Percentiles rank a stretch among this genome's conserved stretches.
Conservation (phyloP, 2,329 filamentous ascomycete genomes). For the Colletotrichum sp. region DNA sequence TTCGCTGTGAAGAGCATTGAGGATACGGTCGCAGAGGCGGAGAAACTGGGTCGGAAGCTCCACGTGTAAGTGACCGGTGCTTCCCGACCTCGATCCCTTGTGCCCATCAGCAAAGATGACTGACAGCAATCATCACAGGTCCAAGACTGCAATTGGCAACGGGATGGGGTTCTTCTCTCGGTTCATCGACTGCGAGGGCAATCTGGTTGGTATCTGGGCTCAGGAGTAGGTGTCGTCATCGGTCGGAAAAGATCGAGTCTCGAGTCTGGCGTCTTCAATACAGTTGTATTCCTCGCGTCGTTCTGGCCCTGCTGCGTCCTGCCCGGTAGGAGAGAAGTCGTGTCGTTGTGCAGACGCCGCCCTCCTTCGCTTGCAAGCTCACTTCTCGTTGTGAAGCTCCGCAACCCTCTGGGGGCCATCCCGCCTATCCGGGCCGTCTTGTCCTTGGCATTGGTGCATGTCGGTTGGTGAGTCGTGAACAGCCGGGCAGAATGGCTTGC, state of each 20-base stretch:
- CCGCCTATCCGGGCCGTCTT: conserved; percentile 14
- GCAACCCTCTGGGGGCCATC: background rate
- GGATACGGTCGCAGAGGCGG: conserved; percentile 33
- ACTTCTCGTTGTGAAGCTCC: background rate
- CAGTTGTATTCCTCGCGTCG: background rate
- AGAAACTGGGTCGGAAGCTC: conserved; percentile 34
- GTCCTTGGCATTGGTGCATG: conserved; percentile 2
- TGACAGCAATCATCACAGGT: conserved; percentile 24
- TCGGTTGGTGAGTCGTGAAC: background rate
- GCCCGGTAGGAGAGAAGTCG: background rate
- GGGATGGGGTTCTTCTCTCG: conserved; percentile 39
- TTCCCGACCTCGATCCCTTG: background rate
- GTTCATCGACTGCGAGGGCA: conserved; percentile 43
- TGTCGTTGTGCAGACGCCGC: background rate
- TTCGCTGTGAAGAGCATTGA: conserved; percentile 37
- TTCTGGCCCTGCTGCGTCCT: background rate
- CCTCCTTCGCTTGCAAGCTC: background rate
- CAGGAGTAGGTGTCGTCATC: conserved; percentile 25
- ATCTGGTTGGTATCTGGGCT: conserved; percentile 39
- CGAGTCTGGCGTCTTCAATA: background rate
- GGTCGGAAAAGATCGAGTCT: background rate
- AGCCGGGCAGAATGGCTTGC: conserved; percentile 3
- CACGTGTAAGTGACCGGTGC: conserved; percentile 34
- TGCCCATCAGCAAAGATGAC: background rate
- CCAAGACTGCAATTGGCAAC: conserved; percentile 38